These are phyloP conservation scores for Isabelozyma pseudorhagii DNA, from an alignment of 805 yeast species.

Conservation along the genomic window DNA sequence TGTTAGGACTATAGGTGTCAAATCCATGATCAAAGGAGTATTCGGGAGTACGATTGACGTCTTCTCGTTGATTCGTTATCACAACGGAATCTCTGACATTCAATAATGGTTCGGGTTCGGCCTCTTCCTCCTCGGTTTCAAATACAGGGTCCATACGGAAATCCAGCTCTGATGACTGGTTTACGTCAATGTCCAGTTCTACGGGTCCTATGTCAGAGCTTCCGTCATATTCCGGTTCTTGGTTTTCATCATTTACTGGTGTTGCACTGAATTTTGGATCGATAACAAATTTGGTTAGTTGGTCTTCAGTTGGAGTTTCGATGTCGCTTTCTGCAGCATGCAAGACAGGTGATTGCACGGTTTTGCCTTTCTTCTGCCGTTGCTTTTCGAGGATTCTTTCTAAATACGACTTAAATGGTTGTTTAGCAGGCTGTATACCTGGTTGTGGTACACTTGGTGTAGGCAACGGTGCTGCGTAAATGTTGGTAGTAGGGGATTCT, in stretches of 20 bases:
- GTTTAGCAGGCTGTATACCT: neutral
- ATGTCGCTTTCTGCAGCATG: neutral
- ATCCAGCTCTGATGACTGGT: neutral
- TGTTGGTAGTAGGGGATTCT: neutral
- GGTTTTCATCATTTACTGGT: too few relatives aligned
- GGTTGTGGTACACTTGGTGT: neutral
- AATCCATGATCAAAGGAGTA: neutral
- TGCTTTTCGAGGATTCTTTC: conserved; percentile 27
- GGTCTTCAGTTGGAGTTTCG: neutral
- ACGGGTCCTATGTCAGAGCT: too few relatives aligned
- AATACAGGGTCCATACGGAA: neutral
- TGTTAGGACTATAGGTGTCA: neutral
- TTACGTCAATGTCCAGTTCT: too few relatives aligned
- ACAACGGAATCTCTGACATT: neutral
- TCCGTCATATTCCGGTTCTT: too few relatives aligned
- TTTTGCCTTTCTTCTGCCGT: conserved; percentile 7
- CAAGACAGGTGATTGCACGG: neutral
- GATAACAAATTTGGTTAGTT: too few relatives aligned
- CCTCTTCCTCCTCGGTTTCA: neutral
- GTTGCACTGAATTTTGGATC: too few relatives aligned
- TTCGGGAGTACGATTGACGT: neutral
- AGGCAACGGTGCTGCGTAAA: neutral
- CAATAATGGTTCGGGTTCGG: neutral
- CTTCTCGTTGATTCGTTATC: neutral
- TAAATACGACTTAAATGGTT: conserved; percentile 18